Percentiles rank a stretch among this genome's conserved stretches.
Evolutionary conservation across 805 yeast species (phyloP).

Genomic region (Komagataella pseudopastoris): DNA sequence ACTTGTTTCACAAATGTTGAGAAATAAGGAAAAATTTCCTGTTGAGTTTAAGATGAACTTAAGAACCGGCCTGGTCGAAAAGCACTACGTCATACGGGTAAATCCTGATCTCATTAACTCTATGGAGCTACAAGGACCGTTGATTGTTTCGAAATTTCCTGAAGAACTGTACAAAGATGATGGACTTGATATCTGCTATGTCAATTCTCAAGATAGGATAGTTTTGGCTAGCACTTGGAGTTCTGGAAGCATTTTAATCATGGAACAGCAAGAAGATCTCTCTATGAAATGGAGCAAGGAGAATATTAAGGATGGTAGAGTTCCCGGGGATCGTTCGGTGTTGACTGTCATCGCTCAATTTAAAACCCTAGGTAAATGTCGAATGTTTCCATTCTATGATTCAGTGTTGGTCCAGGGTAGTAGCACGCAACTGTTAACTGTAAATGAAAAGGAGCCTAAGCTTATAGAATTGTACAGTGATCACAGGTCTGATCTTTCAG

Average conservation of each 20-base stretch:
- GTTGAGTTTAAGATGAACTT: constrained; percentile 1
- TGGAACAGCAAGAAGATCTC: constrained; percentile 18
- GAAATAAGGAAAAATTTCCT: constrained; percentile 4
- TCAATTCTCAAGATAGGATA: constrained; percentile 10
- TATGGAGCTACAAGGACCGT: constrained; percentile 35
- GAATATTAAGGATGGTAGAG: neutral
- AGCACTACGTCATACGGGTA: neutral
- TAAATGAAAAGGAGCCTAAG: neutral
- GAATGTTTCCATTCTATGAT: neutral
- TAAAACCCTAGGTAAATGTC: neutral
- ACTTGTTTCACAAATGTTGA: constrained; percentile 10
- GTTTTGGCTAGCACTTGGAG: constrained; percentile 9
- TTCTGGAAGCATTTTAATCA: constrained; percentile 13
- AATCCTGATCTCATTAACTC: neutral
- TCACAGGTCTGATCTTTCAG: neutral
- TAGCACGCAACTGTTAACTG: neutral
- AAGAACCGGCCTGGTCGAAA: neutral
- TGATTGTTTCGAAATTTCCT: constrained; percentile 40
- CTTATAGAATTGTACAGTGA: neutral
- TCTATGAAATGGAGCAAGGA: constrained; percentile 21
- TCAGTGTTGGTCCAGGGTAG: neutral
- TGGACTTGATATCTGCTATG: constrained; percentile 20
- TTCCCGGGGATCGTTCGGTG: neutral
- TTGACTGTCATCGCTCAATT: neutral
- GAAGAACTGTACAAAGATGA: constrained; percentile 32